Evolutionary conservation across 2,329 filamentous ascomycete genomes (phyloP).

Genomic region (Trichothecium roseum): DNA sequence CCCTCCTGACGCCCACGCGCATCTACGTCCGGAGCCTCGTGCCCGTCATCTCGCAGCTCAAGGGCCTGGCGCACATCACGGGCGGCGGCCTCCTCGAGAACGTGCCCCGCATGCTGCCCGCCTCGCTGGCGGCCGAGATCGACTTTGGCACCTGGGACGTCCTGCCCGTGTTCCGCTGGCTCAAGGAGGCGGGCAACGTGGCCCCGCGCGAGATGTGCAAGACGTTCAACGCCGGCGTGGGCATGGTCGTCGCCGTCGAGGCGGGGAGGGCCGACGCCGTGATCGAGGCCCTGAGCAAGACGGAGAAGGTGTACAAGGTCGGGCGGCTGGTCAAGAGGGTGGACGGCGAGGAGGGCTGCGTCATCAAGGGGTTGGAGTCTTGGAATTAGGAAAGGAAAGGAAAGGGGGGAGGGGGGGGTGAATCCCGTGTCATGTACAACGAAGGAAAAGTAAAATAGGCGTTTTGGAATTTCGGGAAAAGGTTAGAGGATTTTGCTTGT

Average conservation of each 20-base stretch:
- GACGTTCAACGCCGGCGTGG: slow-evolving; percentile 90
- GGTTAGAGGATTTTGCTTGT: no score
- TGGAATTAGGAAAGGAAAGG: slow-evolving; percentile 20
- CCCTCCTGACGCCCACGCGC: slow-evolving; percentile 76
- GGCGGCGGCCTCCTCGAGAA: slow-evolving; percentile 91
- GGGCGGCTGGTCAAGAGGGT: slow-evolving; percentile 57
- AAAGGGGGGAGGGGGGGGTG: no score
- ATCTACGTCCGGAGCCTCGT: slow-evolving; percentile 87
- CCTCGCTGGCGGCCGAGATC: slow-evolving; percentile 67
- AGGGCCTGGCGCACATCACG: slow-evolving; percentile 94
- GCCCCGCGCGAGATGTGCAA: slow-evolving; percentile 71
- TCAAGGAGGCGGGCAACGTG: slow-evolving; percentile 65
- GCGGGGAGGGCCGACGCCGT: slow-evolving; percentile 52
- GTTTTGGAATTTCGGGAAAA: no score
- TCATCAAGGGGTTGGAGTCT: slow-evolving; percentile 21
- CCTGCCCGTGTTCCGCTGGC: slow-evolving; percentile 76
- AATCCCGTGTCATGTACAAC: no score
- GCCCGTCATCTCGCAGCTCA: slow-evolving; percentile 57
- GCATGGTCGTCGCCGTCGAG: slow-evolving; percentile 82
- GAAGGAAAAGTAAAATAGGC: no score
- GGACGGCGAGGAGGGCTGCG: slow-evolving; percentile 21
- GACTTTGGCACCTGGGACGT: slow-evolving; percentile 67
- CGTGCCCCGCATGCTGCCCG: slow-evolving; percentile 84
- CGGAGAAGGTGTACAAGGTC: slow-evolving; percentile 66
- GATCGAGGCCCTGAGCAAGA: slow-evolving; percentile 42